Conservation (phyloP, 768 basidiomycete species). For the Lanmaoa pseudosensibilis region DNA sequence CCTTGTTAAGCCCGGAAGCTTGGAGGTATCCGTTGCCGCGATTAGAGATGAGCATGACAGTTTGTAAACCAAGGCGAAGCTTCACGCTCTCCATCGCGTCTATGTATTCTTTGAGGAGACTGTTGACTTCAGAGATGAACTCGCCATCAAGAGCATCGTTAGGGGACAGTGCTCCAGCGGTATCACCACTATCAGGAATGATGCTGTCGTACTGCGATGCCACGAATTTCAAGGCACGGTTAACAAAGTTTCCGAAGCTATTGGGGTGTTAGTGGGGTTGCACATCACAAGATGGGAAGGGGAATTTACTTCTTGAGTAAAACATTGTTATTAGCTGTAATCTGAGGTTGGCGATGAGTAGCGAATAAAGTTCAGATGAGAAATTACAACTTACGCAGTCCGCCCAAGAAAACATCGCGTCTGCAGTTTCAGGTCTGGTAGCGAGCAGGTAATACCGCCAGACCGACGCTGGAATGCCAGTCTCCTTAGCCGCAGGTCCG, state of each 20-base stretch:
- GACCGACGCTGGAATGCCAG: conserved; percentile 89
- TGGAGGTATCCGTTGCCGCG: conserved; percentile 95
- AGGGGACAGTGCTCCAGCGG: conserved; percentile 65
- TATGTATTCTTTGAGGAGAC: conserved; percentile 73
- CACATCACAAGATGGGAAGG: not conserved
- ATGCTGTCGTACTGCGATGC: conserved; percentile 78
- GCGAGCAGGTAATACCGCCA: conserved; percentile 97
- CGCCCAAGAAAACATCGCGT: conserved; percentile 96
- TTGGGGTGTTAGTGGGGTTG: not conserved
- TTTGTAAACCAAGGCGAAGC: conserved; percentile 82
- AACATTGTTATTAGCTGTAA: conserved; percentile 90
- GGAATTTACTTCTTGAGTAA: conserved; percentile 82
- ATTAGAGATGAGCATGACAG: conserved; percentile 84
- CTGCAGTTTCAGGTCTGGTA: conserved; percentile 88
- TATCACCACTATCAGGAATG: conserved; percentile 77
- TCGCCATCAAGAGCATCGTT: conserved; percentile 66
- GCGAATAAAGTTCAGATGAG: not conserved
- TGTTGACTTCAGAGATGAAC: conserved; percentile 81
- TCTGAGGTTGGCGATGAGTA: conserved; percentile 41
- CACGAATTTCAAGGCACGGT: conserved; percentile 90
- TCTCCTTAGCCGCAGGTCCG: conserved; percentile 90
- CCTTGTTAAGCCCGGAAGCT: conserved; percentile 86
- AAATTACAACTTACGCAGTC: conserved; percentile 66
- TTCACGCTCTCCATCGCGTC: conserved; percentile 91
- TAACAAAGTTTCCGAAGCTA: conserved; percentile 97